Conservation (phyloP, 345 rosid species). For the Viola odorata region DNA sequence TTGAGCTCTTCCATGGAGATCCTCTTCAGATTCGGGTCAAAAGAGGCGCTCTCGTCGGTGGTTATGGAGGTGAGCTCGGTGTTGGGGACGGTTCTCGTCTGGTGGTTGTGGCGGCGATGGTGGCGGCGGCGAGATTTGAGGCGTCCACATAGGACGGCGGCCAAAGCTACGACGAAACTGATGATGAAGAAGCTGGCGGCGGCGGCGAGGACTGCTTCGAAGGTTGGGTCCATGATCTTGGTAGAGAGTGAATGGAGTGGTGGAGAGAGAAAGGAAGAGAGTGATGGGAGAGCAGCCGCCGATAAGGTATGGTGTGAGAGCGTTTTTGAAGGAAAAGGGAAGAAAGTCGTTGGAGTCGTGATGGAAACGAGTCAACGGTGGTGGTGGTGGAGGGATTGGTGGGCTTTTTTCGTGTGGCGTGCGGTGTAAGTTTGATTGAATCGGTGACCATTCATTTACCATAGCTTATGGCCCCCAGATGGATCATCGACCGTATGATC, state of each 20-base stretch:
- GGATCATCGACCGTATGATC: too few relatives aligned
- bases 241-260: background rate
- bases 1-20: constrained; percentile 68
- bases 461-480: too few relatives aligned
- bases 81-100: constrained; percentile 16
- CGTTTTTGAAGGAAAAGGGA: background rate
- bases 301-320: background rate
- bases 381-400: too few relatives aligned
- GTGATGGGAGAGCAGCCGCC: background rate
- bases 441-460: too few relatives aligned
- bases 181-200: constrained; percentile 23
- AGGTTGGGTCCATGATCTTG: constrained; percentile 6
- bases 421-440: too few relatives aligned
- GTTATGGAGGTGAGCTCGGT: constrained; percentile 18
- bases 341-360: background rate
- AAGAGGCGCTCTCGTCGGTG: constrained; percentile 40
- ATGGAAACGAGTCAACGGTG: too few relatives aligned
- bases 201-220: constrained; percentile 24
- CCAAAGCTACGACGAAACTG: constrained; percentile 19
- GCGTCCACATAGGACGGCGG: constrained; percentile 24
- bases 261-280: background rate
- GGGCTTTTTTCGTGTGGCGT: too few relatives aligned
- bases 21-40: constrained; percentile 47
- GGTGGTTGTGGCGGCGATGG: background rate
- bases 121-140: background rate